Conservation (phyloP, 106 monocot species). For the Dactylorhiza incarnata region DNA sequence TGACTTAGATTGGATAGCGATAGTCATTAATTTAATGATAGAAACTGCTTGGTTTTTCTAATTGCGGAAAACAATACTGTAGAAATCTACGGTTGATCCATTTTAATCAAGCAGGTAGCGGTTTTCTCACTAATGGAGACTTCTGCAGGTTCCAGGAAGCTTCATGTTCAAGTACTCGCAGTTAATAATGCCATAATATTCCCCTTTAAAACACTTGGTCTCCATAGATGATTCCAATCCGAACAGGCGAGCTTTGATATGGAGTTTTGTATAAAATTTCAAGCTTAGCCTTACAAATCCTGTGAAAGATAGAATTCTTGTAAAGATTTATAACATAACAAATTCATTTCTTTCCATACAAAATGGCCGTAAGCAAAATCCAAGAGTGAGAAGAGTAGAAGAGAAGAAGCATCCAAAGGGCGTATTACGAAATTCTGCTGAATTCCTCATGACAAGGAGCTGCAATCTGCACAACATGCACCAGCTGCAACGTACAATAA, state of each 20-base stretch:
- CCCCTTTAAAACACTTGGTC: not conserved
- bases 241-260: not conserved
- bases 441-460: not conserved
- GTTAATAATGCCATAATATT: not conserved
- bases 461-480: not conserved
- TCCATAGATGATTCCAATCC: not conserved
- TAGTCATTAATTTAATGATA: not conserved
- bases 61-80: not conserved
- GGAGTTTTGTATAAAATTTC: not conserved
- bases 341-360: not conserved
- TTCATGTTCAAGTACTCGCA: not conserved
- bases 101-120: slow-evolving; percentile 1
- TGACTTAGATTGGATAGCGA: not conserved
- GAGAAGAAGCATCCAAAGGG: slow-evolving; percentile 4
- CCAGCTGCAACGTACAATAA: not conserved
- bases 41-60: not conserved
- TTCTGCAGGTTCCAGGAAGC: slow-evolving; percentile 6
- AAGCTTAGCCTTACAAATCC: not conserved
- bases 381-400: not conserved
- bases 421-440: not conserved
- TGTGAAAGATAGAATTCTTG: too few relatives aligned
- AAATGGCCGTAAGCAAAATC: not conserved
- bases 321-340: not conserved
- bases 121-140: not conserved
- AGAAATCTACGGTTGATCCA: not conserved